Evolutionary conservation across 768 basidiomycete genomes (phyloP).

Genomic region (Aureoboletus auriporus): DNA sequence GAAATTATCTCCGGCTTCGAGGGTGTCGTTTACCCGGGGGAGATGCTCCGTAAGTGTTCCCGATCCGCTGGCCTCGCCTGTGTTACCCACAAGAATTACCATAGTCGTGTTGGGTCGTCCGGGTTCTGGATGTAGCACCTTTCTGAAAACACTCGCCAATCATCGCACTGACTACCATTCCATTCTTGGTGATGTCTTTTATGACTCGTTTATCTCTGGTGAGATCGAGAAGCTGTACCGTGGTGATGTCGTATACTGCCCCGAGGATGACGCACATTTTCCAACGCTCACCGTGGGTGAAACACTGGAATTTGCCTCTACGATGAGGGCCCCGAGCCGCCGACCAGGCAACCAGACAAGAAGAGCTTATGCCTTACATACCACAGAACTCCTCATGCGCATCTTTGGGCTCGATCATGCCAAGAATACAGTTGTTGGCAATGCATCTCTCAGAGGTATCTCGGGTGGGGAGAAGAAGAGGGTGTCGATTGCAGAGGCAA

Average conservation of each 20-base stretch:
- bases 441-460: constrained; percentile 71
- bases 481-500: constrained; percentile 70
- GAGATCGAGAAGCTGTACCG: constrained; percentile 63
- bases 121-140: constrained; percentile 79
- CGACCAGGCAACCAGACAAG: constrained; percentile 37
- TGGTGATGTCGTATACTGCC: constrained; percentile 78
- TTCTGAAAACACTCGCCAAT: constrained; percentile 81
- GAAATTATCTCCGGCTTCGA: constrained; percentile 52
- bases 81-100: background rate
- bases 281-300: constrained; percentile 66
- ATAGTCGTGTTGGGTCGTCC: constrained; percentile 79
- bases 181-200: constrained; percentile 67
- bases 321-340: constrained; percentile 65
- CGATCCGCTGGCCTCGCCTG: background rate
- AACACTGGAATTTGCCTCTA: constrained; percentile 67
- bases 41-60: constrained; percentile 60
- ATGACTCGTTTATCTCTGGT: constrained; percentile 68
- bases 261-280: constrained; percentile 24
- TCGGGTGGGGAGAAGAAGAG: constrained; percentile 81
- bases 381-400: constrained; percentile 50
- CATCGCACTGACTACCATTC: constrained; percentile 62
- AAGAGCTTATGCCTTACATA: constrained; percentile 11
- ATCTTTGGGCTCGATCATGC: constrained; percentile 78
- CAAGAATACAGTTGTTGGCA: constrained; percentile 71
- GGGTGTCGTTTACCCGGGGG: constrained; percentile 56